phyloP scores from a whole-genome alignment of 495 filamentous ascomycete species.

The Cetradonia linearis region DNA sequence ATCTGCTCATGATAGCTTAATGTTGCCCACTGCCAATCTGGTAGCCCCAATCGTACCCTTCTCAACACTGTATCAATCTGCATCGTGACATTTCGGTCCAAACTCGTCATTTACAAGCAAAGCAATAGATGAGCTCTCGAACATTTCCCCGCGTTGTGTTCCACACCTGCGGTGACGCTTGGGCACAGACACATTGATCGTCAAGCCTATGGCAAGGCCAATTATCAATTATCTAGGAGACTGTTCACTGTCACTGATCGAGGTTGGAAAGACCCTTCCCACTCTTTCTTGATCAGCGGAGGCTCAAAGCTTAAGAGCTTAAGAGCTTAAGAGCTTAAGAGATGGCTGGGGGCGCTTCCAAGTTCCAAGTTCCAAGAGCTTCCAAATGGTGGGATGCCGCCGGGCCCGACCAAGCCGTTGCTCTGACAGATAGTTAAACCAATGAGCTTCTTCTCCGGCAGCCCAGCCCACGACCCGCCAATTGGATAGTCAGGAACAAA shows the following conservation, averaged over 20 bases:
- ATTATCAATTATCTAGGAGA: no score
- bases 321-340: no score
- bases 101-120: background rate
- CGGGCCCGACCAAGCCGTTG: slow-evolving; percentile 17
- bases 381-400: slow-evolving; percentile 15
- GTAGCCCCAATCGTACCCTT: background rate
- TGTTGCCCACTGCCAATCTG: background rate
- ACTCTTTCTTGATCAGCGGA: background rate
- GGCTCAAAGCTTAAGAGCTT: no score
- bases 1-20: background rate
- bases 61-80: background rate
- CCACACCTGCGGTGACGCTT: background rate
- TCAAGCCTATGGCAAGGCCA: slow-evolving; percentile 1
- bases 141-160: slow-evolving; percentile 4
- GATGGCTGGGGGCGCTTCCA: no score
- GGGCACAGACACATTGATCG: slow-evolving; percentile 12
- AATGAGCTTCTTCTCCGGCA: slow-evolving; percentile 10
- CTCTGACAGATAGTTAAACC: background rate
- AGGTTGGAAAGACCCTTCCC: background rate
- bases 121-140: background rate
- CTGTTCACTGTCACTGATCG: slow-evolving; percentile 5
- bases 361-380: background rate
- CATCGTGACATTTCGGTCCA: background rate
- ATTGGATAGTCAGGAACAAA: slow-evolving; percentile 26
- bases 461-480: slow-evolving; percentile 14